Evolutionary conservation across 176 grass and related monocot genomes (phyloP).

Genomic region (Bonia amplexicaulis): DNA sequence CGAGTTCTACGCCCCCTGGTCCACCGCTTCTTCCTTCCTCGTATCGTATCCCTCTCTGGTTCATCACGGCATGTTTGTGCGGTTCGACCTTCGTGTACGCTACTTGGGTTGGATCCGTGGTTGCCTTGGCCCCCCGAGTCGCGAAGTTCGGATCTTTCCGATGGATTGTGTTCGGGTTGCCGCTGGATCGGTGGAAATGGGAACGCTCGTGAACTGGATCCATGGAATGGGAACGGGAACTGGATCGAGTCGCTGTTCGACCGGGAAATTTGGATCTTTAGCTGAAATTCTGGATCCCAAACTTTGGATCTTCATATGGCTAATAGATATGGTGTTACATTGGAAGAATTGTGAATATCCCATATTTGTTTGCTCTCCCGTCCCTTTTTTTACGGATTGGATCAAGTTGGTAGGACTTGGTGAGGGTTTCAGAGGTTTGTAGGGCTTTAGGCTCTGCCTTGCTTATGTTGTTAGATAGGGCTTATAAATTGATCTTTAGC

Average conservation of each 20-base stretch:
- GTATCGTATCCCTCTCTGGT: neutral
- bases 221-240: neutral
- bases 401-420: too few relatives aligned
- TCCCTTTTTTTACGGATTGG: too few relatives aligned
- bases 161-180: neutral
- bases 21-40: neutral
- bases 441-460: too few relatives aligned
- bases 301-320: neutral
- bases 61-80: neutral
- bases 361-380: too few relatives aligned
- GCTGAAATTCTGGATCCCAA: neutral
- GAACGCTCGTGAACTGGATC: neutral
- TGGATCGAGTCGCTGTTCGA: neutral
- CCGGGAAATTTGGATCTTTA: neutral
- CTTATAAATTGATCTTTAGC: neutral
- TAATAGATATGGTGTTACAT: too few relatives aligned
- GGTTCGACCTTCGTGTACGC: neutral
- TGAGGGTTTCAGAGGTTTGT: too few relatives aligned
- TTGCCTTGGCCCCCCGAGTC: neutral
- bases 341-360: too few relatives aligned
- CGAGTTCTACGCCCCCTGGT: constrained; percentile 94
- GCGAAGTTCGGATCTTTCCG: neutral
- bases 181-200: neutral
- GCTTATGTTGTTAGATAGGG: neutral
- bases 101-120: constrained; percentile 23